These are phyloP conservation scores for Tausonia pullulans DNA, from an alignment of 1,284 basidiomycete species.

Conservation along the genomic window DNA sequence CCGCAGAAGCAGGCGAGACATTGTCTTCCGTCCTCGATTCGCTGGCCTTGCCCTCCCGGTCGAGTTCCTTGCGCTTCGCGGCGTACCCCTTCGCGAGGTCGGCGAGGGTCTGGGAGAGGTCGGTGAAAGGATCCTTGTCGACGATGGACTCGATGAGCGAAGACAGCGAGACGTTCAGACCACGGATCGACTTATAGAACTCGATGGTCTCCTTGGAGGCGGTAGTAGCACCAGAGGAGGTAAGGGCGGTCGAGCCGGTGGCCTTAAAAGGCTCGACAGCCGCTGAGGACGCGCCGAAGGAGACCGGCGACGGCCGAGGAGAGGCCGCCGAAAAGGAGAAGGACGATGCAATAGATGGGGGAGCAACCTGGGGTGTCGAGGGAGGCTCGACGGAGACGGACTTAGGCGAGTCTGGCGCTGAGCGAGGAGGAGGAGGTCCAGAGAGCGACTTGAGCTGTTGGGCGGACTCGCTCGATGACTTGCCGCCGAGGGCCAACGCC, in stretches of 20 bases:
- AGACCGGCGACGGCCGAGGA: not conserved
- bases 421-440: not conserved
- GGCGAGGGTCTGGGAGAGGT: slow-evolving; percentile 7
- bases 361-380: not conserved
- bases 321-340: not conserved
- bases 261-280: not conserved
- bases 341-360: not conserved
- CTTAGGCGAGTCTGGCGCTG: not conserved
- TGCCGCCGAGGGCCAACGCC: not conserved
- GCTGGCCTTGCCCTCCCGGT: not conserved
- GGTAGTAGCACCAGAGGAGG: not conserved
- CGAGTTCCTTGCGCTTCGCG: slow-evolving; percentile 6
- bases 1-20: not conserved
- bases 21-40: not conserved
- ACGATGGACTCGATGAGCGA: slow-evolving; percentile 11
- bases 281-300: not conserved
- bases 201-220: slow-evolving; percentile 1
- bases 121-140: slow-evolving; percentile 11
- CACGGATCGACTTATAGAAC: slow-evolving; percentile 9
- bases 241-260: not conserved
- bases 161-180: slow-evolving; percentile 14
- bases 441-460: slow-evolving; percentile 1
- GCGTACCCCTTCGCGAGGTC: slow-evolving; percentile 9
- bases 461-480: not conserved
- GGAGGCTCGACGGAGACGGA: slow-evolving; percentile 10